Percentiles rank a stretch among this genome's conserved stretches.
Evolutionary conservation across 306 rosid species (phyloP).

Genomic region (Vigna hirtella): DNA sequence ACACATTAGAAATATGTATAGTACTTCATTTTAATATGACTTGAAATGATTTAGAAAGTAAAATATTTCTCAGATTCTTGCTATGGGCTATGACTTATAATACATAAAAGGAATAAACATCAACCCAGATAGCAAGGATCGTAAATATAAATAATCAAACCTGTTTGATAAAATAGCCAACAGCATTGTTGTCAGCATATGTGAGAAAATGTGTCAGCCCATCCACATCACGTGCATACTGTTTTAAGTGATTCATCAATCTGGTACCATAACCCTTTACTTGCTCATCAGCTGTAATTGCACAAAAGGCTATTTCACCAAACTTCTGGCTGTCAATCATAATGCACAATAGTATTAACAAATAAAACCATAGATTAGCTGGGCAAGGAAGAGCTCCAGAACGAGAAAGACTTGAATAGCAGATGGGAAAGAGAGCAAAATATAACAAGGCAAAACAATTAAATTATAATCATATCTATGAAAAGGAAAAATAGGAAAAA

Average conservation of each 20-base stretch:
- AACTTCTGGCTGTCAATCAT: constrained; percentile 75
- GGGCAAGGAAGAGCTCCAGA: background rate
- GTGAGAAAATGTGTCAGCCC: constrained; percentile 98
- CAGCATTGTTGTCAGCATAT: constrained; percentile 98
- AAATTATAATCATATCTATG: constrained; percentile 15
- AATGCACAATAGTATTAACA: constrained; percentile 37
- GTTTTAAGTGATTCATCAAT: constrained; percentile 97
- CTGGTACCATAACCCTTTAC: constrained; percentile 98
- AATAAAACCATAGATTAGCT: constrained; percentile 8
- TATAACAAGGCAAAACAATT: background rate
- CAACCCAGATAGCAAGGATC: constrained; percentile 21
- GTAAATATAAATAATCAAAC: constrained; percentile 52
- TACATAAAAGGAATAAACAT: constrained; percentile 7
- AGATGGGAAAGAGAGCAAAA: constrained; percentile 32
- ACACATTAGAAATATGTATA: constrained; percentile 24
- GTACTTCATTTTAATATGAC: background rate
- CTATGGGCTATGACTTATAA: constrained; percentile 32
- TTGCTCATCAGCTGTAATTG: constrained; percentile 96
- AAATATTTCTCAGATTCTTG: background rate
- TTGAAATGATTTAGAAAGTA: constrained; percentile 10
- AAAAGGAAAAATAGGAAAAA: too few species aligned
- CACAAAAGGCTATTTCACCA: constrained; percentile 97
- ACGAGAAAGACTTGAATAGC: background rate
- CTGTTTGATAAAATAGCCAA: constrained; percentile 98
- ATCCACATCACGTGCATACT: constrained; percentile 87